These are phyloP conservation scores for Calonectria crousiana DNA, from an alignment of 2,329 filamentous ascomycete species.

Conservation along the genomic window DNA sequence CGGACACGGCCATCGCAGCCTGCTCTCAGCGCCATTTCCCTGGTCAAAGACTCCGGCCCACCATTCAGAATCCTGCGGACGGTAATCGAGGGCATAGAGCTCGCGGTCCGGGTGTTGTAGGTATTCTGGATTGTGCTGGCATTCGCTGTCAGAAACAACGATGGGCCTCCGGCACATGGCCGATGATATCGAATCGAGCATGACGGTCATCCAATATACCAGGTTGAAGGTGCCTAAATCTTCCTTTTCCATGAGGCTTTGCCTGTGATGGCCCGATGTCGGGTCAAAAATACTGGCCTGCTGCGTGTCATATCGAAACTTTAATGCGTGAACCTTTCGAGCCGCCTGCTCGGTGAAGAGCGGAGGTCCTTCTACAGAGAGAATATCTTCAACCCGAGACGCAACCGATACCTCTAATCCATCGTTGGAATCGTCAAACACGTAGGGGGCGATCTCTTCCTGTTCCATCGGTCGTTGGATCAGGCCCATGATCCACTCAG, in stretches of 20 bases:
- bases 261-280: slow-evolving; percentile 29
- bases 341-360: slow-evolving; percentile 51
- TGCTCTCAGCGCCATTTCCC: slow-evolving; percentile 34
- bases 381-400: slow-evolving; percentile 48
- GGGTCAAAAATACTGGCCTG: slow-evolving; percentile 40
- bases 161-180: slow-evolving; percentile 59
- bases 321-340: slow-evolving; percentile 54
- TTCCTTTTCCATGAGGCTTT: slow-evolving; percentile 42
- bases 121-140: slow-evolving; percentile 49
- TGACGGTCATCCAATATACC: slow-evolving; percentile 70
- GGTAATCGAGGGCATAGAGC: slow-evolving; percentile 33
- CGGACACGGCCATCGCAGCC: slow-evolving; percentile 64
- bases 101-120: slow-evolving; percentile 37
- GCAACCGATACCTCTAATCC: slow-evolving; percentile 38
- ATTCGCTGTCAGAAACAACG: slow-evolving; percentile 55
- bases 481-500: slow-evolving; percentile 55
- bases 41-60: slow-evolving; percentile 51
- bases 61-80: slow-evolving; percentile 45
- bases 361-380: slow-evolving; percentile 44
- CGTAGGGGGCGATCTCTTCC: slow-evolving; percentile 33
- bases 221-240: slow-evolving; percentile 65
- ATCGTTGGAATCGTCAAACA: slow-evolving; percentile 23
- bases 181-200: slow-evolving; percentile 71
- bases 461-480: slow-evolving; percentile 50
- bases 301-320: slow-evolving; percentile 49